Percentiles rank a stretch among this genome's conserved stretches.
These are phyloP conservation scores for Testicularia cyperi DNA, from an alignment of 1,284 basidiomycete genomes.

Conservation along the genomic window DNA sequence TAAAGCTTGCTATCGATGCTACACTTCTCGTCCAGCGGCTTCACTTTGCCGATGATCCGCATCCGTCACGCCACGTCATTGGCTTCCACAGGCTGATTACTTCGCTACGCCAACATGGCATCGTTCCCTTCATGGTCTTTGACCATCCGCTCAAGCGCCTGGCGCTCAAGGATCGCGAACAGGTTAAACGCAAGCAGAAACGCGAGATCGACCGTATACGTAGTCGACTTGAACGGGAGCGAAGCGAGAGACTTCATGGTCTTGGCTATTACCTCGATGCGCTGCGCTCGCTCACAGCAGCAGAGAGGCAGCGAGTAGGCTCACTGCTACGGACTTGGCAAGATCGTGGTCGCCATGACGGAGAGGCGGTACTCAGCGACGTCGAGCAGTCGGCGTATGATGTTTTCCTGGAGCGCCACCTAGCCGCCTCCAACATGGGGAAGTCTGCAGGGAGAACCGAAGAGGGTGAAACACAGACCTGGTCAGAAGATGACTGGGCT, in stretches of 20 bases:
- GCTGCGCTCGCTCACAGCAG: conserved; percentile 6
- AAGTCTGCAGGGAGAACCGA: too few relatives aligned
- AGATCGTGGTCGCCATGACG: too few relatives aligned
- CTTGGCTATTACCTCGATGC: conserved; percentile 16
- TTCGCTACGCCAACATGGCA: conserved; percentile 28
- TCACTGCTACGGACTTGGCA: conserved; percentile 19
- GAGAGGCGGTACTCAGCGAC: too few relatives aligned
- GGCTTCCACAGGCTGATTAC: conserved; percentile 46
- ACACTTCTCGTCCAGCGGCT: conserved; percentile 41
- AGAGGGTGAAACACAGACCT: too few relatives aligned
- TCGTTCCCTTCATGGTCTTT: conserved; percentile 50
- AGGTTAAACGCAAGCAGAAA: conserved; percentile 32
- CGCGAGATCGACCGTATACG: conserved; percentile 32
- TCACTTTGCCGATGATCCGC: conserved; percentile 43
- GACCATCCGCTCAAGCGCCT: conserved; percentile 45
- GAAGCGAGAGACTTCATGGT: conserved; percentile 14
- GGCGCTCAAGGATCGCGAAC: conserved; percentile 40
- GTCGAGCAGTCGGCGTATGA: too few relatives aligned
- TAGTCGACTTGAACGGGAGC: conserved; percentile 25
- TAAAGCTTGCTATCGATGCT: conserved; percentile 47
- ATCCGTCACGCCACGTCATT: conserved; percentile 43
- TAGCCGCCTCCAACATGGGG: too few relatives aligned
- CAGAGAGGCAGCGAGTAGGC: conserved; percentile 23
- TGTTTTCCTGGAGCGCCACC: too few relatives aligned
- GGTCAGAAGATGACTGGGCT: too few relatives aligned